Conservation (phyloP, 2,329 filamentous ascomycete species). For the Ophioceras dolichostomum region DNA sequence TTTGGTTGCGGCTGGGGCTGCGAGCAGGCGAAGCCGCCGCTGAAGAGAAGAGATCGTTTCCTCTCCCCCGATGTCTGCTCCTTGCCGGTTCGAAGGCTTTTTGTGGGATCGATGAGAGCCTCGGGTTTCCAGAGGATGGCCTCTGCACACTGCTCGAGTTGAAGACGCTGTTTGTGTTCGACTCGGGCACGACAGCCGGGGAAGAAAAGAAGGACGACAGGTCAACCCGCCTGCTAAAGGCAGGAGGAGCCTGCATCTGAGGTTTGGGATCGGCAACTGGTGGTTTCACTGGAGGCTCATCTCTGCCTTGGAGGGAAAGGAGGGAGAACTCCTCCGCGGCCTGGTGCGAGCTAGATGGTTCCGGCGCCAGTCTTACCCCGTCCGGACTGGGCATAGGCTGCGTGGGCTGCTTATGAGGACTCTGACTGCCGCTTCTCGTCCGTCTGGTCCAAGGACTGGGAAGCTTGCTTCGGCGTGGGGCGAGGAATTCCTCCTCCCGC, state of each 20-base stretch:
- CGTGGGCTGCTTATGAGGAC: too few species aligned
- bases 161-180: too few species aligned
- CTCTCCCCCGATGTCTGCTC: too few species aligned
- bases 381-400: too few species aligned
- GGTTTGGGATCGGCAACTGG: too few species aligned
- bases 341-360: constrained; percentile 1
- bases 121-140: too few species aligned
- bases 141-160: too few species aligned
- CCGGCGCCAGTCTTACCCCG: too few species aligned
- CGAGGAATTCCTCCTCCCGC: constrained; percentile 9
- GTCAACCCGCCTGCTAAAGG: constrained; percentile 26
- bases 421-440: constrained; percentile 16
- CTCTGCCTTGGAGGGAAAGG: constrained; percentile 18
- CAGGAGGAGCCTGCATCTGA: constrained; percentile 10
- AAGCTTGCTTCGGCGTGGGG: constrained; percentile 16
- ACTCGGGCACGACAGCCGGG: constrained; percentile 27
- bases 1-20: too few species aligned
- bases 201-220: constrained; percentile 47
- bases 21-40: too few species aligned
- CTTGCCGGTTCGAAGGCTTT: constrained; percentile 21
- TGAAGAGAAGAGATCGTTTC: constrained; percentile 23
- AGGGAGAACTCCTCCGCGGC: constrained; percentile 31
- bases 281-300: too few species aligned
- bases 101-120: constrained; percentile 15
- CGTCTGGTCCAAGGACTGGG: constrained; percentile 26